These are phyloP conservation scores for Coprinopsis marcescibilis DNA, from an alignment of 768 basidiomycete species.

Conservation along the genomic window DNA sequence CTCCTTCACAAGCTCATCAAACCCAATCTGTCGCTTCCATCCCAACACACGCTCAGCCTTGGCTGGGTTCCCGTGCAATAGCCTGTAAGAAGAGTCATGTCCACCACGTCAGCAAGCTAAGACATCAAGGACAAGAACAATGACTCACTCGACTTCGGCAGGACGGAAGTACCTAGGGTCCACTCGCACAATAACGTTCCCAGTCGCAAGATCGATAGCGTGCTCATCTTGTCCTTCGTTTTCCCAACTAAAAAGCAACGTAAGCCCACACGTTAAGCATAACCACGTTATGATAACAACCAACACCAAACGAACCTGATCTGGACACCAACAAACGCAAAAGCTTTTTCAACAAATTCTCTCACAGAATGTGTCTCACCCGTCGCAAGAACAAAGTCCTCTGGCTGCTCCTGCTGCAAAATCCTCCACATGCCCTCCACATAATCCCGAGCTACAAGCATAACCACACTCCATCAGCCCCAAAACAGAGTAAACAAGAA, in stretches of 20 bases:
- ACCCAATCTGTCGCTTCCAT: constrained; percentile 85
- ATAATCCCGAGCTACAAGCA: constrained; percentile 67
- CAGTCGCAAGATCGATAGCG: constrained; percentile 64
- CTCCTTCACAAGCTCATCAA: constrained; percentile 81
- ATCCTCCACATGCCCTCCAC: constrained; percentile 98
- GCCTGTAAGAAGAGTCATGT: constrained; percentile 34
- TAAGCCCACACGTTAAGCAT: neutral
- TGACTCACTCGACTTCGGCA: constrained; percentile 88
- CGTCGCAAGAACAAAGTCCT: constrained; percentile 93
- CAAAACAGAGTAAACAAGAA: neutral
- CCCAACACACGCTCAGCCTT: constrained; percentile 87
- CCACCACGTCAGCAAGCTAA: neutral
- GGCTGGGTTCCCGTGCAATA: constrained; percentile 80
- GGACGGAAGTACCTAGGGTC: constrained; percentile 92
- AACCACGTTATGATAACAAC: too few species aligned
- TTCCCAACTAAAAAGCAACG: constrained; percentile 48
- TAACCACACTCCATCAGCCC: neutral
- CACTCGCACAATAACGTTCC: constrained; percentile 72
- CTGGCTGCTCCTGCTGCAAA: constrained; percentile 77
- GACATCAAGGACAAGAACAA: constrained; percentile 2
- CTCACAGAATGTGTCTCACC: constrained; percentile 94
- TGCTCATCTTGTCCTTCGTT: constrained; percentile 72
- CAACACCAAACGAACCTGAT: constrained; percentile 51
- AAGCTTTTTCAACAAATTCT: constrained; percentile 89
- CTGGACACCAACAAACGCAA: constrained; percentile 57